Base-by-base conservation (phyloP, 1,284 basidiomycete species). In the Irpex sp. region DNA sequence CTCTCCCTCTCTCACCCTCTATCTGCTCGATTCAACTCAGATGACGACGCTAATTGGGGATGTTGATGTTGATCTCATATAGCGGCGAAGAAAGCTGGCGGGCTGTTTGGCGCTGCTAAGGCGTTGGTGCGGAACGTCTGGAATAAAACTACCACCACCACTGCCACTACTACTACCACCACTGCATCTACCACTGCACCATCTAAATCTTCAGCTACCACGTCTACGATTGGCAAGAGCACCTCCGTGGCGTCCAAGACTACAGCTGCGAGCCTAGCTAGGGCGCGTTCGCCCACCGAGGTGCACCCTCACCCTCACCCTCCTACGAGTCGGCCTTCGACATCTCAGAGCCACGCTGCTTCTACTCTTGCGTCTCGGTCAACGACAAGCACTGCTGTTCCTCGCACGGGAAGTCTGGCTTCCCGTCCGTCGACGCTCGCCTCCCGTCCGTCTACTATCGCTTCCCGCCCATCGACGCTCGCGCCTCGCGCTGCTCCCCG, bases 41-140 rank as follows among this genome's bases (percentile, higher is more conserved):
- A n/a, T n/a, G 5, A 1, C 0, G 0, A 1, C 5, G 26, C 26
- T 26, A 26, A 26, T 33, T 6, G 31, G 5, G 5, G 31, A 1
- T 33, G 31, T 1, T 13, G 4, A 13, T 9, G 19, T 7, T 35
- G 2, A 13, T 33, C 53, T 33, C n/a, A 8, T 21, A 8, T 31
- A 11, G 4, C 68, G 21, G 72, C 68, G 6, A 71, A 72, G 50
- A 54, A 69, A 5, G 72, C 77, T 8, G 70, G 75, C 57, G 77
- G 77, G 1, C 75, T 78, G 68, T 61, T 79, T 1, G 69, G 73
- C 3, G 74, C 77, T n/a, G 78, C 78, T 9, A 79, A 78, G 68
- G 72, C 75, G 5, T 66, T 78, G n/a, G 77, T 78, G 15, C 69
- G 70, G 37, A 77, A 70, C 55, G 77, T 78, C 13, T 78, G 75